Base-by-base conservation (phyloP, 2,329 filamentous ascomycete genomes). In the Phialocephala subalpina region DNA sequence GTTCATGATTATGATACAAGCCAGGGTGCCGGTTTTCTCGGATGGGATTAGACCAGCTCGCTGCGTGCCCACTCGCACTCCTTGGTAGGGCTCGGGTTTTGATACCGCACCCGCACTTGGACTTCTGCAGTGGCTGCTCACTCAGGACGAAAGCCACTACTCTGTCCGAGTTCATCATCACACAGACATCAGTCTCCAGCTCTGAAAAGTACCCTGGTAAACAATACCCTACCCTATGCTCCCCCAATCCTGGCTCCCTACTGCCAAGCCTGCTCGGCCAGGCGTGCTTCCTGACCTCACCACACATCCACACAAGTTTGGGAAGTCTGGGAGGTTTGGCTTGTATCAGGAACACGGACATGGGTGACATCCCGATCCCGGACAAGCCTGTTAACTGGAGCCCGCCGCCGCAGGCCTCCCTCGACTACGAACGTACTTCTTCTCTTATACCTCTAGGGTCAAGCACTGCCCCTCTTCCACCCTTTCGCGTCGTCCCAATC, bases 371-470 rank as follows among this genome's bases (percentile, higher is more conserved):
- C 70, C 73, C 73, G 73, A 74, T 70, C 74, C 74, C 68, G 68
- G 74, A 65, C 73, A 75, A 67, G 71, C 69, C 69, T 69, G 66
- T 68, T 69, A 60, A 72, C 58, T 72, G 68, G 69, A 67, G 60
- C 69, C 64, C 62, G 53, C 61, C 64, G 66, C 66, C 61, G 68
- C 72, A 73, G 72, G 69, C 70, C 60, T 69, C 78, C 80, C 79
- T 79, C 78, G 72, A 74, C 76, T 75, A 76, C 75, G 69, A 76
- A 74, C 45, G 66, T 73, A 70, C 75, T 80, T 80, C 78, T 78
- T 82, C 80, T 84, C 80, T 83, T 84, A 84, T 84, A 75, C 82
- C 79, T 80, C 79, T 76, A 76, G 79, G 80, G 78, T 81, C 77
- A 72, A 81, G 81, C 82, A 81, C 80, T 80, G 80, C 80, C 81